A percentile compares a stretch with the other conserved stretches of the same genome.
These are phyloP conservation scores for Ligustrum vulgare DNA, from an alignment of 257 asterid species.

Conservation along the genomic window DNA sequence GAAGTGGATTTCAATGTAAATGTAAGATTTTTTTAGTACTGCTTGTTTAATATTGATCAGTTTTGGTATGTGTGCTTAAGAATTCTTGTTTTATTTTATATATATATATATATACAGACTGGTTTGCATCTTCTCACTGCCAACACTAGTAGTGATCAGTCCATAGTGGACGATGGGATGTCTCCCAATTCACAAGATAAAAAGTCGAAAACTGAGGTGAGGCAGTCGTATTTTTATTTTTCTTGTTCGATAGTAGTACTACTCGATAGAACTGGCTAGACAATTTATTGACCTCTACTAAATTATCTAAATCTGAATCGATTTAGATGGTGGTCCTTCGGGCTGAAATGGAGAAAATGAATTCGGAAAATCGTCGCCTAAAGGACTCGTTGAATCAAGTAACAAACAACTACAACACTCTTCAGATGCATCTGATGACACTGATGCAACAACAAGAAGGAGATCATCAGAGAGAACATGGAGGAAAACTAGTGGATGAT, in stretches of 20 bases:
- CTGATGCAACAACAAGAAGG: constrained; percentile 53
- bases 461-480: constrained; percentile 29
- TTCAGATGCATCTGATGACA: constrained; percentile 57
- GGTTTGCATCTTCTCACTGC: constrained; percentile 74
- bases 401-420: constrained; percentile 40
- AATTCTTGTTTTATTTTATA: neutral
- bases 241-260: neutral
- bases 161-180: constrained; percentile 51
- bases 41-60: neutral
- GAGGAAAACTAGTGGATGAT: constrained; percentile 22
- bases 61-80: neutral
- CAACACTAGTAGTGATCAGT: constrained; percentile 61
- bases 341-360: constrained; percentile 63
- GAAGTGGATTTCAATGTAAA: constrained; percentile 60
- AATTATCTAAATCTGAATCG: neutral
- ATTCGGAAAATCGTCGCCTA: constrained; percentile 49
- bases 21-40: constrained; percentile 36
- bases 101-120: constrained; percentile 36
- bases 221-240: neutral
- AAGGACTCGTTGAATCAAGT: constrained; percentile 52
- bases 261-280: neutral
- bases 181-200: constrained; percentile 46
- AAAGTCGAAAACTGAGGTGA: constrained; percentile 63
- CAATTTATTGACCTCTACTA: neutral
- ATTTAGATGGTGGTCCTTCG: constrained; percentile 51